A percentile compares a stretch with the other conserved stretches of the same genome.
phyloP scores from a whole-genome alignment of 73 alveolate genomes.

The Tetrahymena elliotti region DNA sequence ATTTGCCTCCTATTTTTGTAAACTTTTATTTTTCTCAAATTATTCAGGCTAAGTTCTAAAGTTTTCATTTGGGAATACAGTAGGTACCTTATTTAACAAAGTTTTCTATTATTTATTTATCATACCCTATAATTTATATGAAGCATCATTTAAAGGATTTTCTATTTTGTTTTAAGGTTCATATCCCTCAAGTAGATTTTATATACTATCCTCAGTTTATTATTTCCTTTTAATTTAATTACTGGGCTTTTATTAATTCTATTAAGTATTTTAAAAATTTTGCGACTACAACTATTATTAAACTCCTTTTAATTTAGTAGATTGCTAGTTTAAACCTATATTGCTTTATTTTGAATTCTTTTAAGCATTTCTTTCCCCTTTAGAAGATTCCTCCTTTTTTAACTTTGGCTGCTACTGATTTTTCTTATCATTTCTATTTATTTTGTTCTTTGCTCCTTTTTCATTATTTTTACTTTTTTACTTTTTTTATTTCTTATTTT shows the following conservation, averaged over 20 bases:
- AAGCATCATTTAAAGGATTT: not conserved
- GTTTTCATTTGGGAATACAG: not conserved
- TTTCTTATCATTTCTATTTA: not conserved
- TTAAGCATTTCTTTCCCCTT: not conserved
- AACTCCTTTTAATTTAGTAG: not conserved
- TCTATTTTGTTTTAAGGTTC: not conserved
- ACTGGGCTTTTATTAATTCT: not conserved
- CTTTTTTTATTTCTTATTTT: not conserved
- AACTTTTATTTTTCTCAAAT: not conserved
- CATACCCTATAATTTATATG: not conserved
- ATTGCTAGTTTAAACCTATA: not conserved
- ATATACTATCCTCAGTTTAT: not conserved
- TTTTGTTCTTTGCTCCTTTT: not conserved
- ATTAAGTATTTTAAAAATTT: not conserved
- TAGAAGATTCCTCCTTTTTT: not conserved
- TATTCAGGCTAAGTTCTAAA: not conserved
- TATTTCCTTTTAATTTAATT: not conserved
- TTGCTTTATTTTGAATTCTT: not conserved
- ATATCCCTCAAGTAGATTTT: not conserved
- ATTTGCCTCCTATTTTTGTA: not conserved
- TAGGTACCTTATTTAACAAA: not conserved
- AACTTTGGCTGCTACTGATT: not conserved
- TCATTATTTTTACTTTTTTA: too few relatives aligned
- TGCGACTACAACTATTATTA: not conserved
- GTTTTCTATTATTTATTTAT: not conserved